A percentile compares a stretch with the other conserved stretches of the same genome.
Evolutionary conservation across 805 yeast species (phyloP).

Genomic region (Yueomyces sinensis): DNA sequence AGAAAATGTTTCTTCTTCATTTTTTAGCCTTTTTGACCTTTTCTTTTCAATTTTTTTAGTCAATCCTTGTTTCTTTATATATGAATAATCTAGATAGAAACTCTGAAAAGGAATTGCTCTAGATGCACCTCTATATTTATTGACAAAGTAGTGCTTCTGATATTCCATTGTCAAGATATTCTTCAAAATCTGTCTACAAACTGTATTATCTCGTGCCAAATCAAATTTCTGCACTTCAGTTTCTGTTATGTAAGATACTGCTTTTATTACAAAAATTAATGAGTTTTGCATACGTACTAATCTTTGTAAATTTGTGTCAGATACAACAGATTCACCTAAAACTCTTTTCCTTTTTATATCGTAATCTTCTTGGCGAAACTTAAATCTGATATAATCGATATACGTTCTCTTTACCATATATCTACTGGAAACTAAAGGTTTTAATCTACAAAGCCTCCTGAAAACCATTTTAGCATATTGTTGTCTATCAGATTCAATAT

Average conservation of each 20-base stretch:
- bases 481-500: background rate
- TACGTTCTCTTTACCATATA: constrained; percentile 16
- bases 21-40: constrained; percentile 1
- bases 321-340: constrained; percentile 1
- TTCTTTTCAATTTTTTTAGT: background rate
- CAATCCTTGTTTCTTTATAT: constrained; percentile 1
- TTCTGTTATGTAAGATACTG: constrained; percentile 8
- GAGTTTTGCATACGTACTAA: constrained; percentile 12
- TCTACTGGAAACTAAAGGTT: constrained; percentile 16
- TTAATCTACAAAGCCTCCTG: constrained; percentile 17
- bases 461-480: constrained; percentile 7
- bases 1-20: no score
- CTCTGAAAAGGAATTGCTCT: background rate
- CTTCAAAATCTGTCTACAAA: constrained; percentile 15
- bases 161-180: constrained; percentile 19
- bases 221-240: constrained; percentile 1
- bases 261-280: constrained; percentile 14
- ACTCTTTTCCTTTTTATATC: constrained; percentile 9
- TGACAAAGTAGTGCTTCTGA: constrained; percentile 9
- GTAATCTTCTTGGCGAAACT: constrained; percentile 18
- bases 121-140: background rate
- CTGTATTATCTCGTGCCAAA: constrained; percentile 8
- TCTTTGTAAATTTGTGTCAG: no score
- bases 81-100: no score
- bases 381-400: constrained; percentile 16